Evolutionary conservation across 345 rosid genomes (phyloP), one percentile per base, ranked within the genome.

Genomic region (Salix viminalis): DNA sequence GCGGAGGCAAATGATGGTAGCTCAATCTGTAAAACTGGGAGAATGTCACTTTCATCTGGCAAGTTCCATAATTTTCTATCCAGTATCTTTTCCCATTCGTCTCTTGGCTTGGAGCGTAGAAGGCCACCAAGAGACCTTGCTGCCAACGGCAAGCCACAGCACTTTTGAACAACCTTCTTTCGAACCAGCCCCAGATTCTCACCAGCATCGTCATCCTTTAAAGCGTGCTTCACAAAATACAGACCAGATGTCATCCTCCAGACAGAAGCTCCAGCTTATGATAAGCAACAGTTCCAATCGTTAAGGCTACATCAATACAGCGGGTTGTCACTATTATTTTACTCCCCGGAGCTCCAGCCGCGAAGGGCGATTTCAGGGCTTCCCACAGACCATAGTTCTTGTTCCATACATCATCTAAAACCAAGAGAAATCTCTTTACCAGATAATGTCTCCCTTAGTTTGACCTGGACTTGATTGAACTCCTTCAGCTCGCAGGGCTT

Each of bases 51-150:
- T 2, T 66, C 48, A 13, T 46, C 76, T 24, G 48, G 68, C 15
- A 24, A 30, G 48, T 42, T 42, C 48, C 15, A 42, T 42, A 42
- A 11, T 42, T 42, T 42, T 42, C 48, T 42, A 42, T 42, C 48
- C 48, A 12, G 15, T 42, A 42, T 42, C 48, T 11, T 42, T 42
- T 42, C 15, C 48, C 48, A 42, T 42, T 42, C 48, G 14, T 42
- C 13, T 42, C 48, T 42, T 42, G 48, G 15, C 11, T 9, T 42
- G 2, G 48, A 42, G 48, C 15, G 73, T 4, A 78, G 64, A 28
- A 81, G 64, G 23, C 81, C 75, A 48, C 84, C 84, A 34, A 74
- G 75, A 52, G 72, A 42, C 39, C 28, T 80, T 30, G 79, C 79
- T 26, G 76, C 83, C 73, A 80, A 44, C 0, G 83, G 79, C 60